A percentile compares a stretch with the other conserved stretches of the same genome.
Evolutionary conservation across 106 monocot species (phyloP).

Genomic region (Apostasia shenzhenica): DNA sequence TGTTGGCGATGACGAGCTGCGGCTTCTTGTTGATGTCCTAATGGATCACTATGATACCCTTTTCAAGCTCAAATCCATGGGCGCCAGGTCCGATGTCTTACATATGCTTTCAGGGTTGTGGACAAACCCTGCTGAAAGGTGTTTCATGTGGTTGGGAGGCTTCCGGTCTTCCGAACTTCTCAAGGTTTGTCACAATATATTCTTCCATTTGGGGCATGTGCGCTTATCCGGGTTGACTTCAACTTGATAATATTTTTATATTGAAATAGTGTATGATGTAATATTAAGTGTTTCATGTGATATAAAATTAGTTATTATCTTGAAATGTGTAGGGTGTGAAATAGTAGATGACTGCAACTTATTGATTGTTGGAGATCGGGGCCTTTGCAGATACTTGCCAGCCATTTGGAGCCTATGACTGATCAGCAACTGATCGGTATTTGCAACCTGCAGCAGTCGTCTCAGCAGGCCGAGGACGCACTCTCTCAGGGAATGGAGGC

Average conservation of each 20-base stretch:
- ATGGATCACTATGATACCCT: slow-evolving; percentile 75
- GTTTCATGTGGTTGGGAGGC: slow-evolving; percentile 96
- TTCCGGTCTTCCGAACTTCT: slow-evolving; percentile 82
- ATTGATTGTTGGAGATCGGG: too few species aligned
- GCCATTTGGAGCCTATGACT: slow-evolving; percentile 77
- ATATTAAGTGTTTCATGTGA: too few species aligned
- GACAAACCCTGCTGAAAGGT: slow-evolving; percentile 81
- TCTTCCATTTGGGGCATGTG: too few species aligned
- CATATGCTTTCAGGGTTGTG: slow-evolving; percentile 97
- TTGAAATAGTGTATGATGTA: too few species aligned
- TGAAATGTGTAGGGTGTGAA: too few species aligned
- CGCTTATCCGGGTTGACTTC: too few species aligned
- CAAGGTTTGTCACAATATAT: slow-evolving; percentile 31
- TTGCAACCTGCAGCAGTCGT: slow-evolving; percentile 90
- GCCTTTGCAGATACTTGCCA: slow-evolving; percentile 49
- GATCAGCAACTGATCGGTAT: slow-evolving; percentile 91
- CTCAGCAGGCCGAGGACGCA: slow-evolving; percentile 89
- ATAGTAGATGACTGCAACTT: too few species aligned
- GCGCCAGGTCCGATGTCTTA: slow-evolving; percentile 65
- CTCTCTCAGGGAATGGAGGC: slow-evolving; percentile 96
- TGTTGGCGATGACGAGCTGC: slow-evolving; percentile 46
- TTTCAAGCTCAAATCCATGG: slow-evolving; percentile 65
- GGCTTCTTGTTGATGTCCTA: slow-evolving; percentile 49
- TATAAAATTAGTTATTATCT: too few species aligned
- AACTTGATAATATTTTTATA: too few species aligned